phyloP scores from a whole-genome alignment of 441 rosid species.

The Jatropha podagrica region DNA sequence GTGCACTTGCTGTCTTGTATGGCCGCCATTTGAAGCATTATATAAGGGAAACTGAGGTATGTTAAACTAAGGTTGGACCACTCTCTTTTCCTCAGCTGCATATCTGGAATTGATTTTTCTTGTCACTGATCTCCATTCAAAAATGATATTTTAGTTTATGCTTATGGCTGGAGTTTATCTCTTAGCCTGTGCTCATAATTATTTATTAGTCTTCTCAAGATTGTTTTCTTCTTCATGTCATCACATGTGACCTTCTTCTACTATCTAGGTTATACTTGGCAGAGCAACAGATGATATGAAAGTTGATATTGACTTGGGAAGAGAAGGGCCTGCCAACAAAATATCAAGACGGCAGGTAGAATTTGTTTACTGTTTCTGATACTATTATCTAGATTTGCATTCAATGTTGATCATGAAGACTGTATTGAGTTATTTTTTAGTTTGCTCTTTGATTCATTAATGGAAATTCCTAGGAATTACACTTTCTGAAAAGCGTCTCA shows the following conservation, averaged over 20 bases:
- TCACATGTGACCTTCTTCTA: conserved; percentile 14
- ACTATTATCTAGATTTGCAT: conserved; percentile 12
- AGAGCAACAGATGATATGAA: conserved; percentile 72
- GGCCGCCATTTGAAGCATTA: conserved; percentile 84
- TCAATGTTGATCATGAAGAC: not conserved
- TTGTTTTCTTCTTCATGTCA: not conserved
- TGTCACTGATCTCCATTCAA: not conserved
- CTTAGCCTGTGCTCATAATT: not conserved
- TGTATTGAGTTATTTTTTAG: not conserved
- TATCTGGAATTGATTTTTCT: not conserved
- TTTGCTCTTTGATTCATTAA: conserved; percentile 6
- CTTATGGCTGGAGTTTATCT: not conserved
- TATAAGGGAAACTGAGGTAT: conserved; percentile 82
- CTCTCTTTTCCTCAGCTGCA: not conserved
- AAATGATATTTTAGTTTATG: not conserved
- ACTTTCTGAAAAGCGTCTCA: not conserved
- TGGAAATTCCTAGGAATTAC: not conserved
- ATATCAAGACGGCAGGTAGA: conserved; percentile 90
- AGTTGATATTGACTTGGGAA: conserved; percentile 89
- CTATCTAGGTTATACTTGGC: conserved; percentile 74
- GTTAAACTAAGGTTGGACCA: conserved; percentile 2
- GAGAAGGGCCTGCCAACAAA: conserved; percentile 78
- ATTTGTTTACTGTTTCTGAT: conserved; percentile 19
- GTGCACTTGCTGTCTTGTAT: conserved; percentile 79
- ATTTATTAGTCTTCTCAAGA: not conserved